phyloP scores from a whole-genome alignment of 192 early-diverging fungal genomes.

The Entophlyctis luteolus region DNA sequence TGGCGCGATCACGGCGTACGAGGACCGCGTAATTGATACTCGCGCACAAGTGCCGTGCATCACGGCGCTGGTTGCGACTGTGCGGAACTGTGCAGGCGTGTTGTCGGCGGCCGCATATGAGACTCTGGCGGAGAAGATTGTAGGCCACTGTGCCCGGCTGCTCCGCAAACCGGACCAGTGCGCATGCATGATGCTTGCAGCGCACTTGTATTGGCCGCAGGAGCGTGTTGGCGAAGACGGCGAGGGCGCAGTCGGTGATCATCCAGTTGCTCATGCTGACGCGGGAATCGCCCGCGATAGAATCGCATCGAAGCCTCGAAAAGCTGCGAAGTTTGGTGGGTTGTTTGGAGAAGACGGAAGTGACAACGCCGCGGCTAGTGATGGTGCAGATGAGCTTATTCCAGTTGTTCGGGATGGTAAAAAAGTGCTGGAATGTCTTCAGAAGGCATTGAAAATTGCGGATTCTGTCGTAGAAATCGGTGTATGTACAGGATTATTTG shows the following conservation, averaged over 20 bases:
- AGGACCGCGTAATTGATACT: slow-evolving; percentile 92
- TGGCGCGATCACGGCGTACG: slow-evolving; percentile 90
- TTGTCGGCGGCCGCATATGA: slow-evolving; percentile 92
- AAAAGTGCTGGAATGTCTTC: slow-evolving; percentile 82
- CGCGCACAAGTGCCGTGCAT: slow-evolving; percentile 87
- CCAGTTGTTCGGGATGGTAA: slow-evolving; percentile 80
- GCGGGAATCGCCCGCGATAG: not conserved
- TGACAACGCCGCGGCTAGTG: slow-evolving; percentile 6
- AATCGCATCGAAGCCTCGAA: slow-evolving; percentile 8
- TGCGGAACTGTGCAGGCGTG: slow-evolving; percentile 59
- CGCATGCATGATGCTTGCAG: slow-evolving; percentile 74
- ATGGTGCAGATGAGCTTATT: slow-evolving; percentile 54
- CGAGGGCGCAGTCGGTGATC: not conserved
- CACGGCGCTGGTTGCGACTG: slow-evolving; percentile 78
- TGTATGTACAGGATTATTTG: slow-evolving; percentile 88
- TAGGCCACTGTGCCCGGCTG: slow-evolving; percentile 83
- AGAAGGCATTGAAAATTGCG: slow-evolving; percentile 92
- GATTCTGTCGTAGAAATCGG: slow-evolving; percentile 87
- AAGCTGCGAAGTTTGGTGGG: slow-evolving; percentile 16
- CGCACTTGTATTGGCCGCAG: slow-evolving; percentile 89
- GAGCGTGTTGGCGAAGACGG: slow-evolving; percentile 1
- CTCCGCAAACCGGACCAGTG: slow-evolving; percentile 94
- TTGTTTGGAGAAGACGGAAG: slow-evolving; percentile 16
- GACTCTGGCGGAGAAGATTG: slow-evolving; percentile 86
- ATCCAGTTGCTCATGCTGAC: not conserved